phyloP scores from a whole-genome alignment of 345 rosid species.

The Murraya paniculata region DNA sequence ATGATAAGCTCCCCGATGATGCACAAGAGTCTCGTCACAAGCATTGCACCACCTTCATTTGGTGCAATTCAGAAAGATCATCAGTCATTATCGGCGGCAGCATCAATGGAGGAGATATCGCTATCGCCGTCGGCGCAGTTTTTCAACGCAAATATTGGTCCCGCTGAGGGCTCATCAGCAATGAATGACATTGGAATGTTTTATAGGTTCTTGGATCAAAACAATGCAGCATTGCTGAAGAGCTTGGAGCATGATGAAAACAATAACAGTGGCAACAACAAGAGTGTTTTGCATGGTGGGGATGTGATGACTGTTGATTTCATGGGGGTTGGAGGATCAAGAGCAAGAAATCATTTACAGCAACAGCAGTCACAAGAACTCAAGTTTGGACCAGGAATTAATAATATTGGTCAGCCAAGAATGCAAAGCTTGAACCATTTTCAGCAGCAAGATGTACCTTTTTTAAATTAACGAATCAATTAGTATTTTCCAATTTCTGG shows the following conservation, averaged over 20 bases:
- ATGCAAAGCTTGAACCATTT: constrained; percentile 30
- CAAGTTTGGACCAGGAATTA: constrained; percentile 18
- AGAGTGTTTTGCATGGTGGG: constrained; percentile 14
- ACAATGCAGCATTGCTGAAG: constrained; percentile 8
- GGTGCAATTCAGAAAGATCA: background rate
- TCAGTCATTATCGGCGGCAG: background rate
- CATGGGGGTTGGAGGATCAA: constrained; percentile 52
- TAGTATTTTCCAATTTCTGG: background rate
- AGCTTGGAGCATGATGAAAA: background rate
- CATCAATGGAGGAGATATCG: background rate
- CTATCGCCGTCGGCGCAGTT: constrained; percentile 11
- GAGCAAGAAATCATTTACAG: constrained; percentile 23
- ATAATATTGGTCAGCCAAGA: constrained; percentile 19
- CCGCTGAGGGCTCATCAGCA: background rate
- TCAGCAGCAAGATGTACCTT: constrained; percentile 21
- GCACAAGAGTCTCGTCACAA: constrained; percentile 17
- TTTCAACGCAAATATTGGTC: constrained; percentile 15
- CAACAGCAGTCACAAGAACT: constrained; percentile 26
- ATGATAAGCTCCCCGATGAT: constrained; percentile 19
- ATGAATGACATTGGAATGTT: constrained; percentile 22
- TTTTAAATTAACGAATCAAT: background rate
- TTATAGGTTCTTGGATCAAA: constrained; percentile 21
- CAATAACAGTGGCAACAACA: background rate
- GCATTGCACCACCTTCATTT: constrained; percentile 30
- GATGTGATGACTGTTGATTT: constrained; percentile 56